Base-by-base conservation (phyloP, 2,329 filamentous ascomycete species). In the Periconia sp. region DNA sequence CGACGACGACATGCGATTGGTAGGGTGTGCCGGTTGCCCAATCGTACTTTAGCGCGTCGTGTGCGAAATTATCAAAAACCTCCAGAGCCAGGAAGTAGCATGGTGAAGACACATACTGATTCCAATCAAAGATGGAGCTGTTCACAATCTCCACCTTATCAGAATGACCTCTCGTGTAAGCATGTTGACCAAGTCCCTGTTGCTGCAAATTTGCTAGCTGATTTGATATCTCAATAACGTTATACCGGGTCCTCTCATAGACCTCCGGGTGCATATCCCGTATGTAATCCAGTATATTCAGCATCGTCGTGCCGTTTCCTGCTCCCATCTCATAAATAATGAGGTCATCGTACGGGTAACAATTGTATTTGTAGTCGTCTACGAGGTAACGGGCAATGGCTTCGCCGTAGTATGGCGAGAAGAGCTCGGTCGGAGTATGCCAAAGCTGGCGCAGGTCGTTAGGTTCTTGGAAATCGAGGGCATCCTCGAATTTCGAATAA, bases 321-420 rank as follows among this genome's bases (percentile, higher is more conserved):
- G 94, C 94, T 49, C 94, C 94, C 89, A 99, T 96, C 74, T 99
- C 94, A 82, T 97, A 99, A 73, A 99, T 95, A 65, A 96, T 90
- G 49, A 99, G 84, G 75, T 99, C 94, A 75, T 97, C 88, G 79
- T 97, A 97, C 2, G 94, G 94, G 72, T 94, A 97, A 52, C 91
- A 85, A 43, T 90, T 91, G 71, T 97, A 85, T 72, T 94, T 92
- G 82, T 99, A 99, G 78, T 99, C 97, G 62, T 91, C 88, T 62
- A 97, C 87, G 43, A 99, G 85, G 74, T 97, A 97, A 18, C 93
- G 88, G n/a, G 93, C 94, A 62, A 99, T 91, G 33, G 94, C 91
- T 79, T 99, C 92, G 69, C 93, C 95, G 73, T 99, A 99, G 76
- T 93, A 95, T 0, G 95, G 94, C 31, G 91, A 85, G 78, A 99